Evolutionary conservation across 169 alveolate species (phyloP).

Genomic region (Plasmodium fragile): DNA sequence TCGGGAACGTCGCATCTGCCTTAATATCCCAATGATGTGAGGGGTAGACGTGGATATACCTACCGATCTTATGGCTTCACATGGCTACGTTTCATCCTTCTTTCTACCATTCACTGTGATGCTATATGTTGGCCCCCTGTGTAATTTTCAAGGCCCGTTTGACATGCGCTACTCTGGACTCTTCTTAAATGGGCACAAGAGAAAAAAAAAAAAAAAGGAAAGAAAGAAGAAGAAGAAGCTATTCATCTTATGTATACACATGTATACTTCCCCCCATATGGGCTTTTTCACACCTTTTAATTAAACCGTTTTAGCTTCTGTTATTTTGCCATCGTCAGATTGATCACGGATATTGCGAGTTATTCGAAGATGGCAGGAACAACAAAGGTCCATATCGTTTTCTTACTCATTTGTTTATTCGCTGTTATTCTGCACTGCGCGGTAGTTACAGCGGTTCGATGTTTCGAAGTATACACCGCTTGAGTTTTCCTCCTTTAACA

Average conservation of each 20-base stretch:
- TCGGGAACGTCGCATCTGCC: not conserved
- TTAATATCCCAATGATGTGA: not conserved
- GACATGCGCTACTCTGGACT: not conserved
- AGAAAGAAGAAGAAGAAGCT: not conserved
- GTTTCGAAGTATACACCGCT: not conserved
- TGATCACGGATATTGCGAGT: not conserved
- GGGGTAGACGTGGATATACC: not conserved
- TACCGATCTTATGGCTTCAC: not conserved
- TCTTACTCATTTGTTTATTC: not conserved
- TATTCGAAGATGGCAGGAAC: not conserved
- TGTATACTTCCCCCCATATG: not conserved
- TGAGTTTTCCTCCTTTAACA: not conserved
- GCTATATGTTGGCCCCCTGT: not conserved
- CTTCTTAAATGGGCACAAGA: not conserved
- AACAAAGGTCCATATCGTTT: not conserved
- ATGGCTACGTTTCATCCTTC: not conserved
- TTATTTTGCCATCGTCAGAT: not conserved
- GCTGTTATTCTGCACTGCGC: not conserved
- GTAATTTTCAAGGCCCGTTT: not conserved
- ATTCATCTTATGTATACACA: not conserved
- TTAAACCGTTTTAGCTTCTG: not conserved
- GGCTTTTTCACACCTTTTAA: not conserved
- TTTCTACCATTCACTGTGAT: not conserved
- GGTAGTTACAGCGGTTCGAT: not conserved
- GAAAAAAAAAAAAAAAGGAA: not conserved